phyloP scores from a whole-genome alignment of 2,329 filamentous ascomycete species.

The Blastomyces percursus region DNA sequence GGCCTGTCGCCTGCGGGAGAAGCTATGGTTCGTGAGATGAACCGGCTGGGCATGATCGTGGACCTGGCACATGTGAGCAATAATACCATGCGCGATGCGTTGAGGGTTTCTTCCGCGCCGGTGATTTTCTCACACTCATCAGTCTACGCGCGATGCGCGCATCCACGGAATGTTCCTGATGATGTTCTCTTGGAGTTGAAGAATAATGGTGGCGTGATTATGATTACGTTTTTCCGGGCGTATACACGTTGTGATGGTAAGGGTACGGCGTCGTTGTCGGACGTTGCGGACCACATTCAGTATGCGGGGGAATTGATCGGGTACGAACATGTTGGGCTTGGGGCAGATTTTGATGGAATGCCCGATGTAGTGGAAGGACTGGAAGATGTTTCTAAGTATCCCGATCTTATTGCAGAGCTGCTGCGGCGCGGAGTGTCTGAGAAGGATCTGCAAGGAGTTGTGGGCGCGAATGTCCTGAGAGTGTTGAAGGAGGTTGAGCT shows the following conservation, averaged over 20 bases:
- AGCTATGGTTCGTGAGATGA: constrained; percentile 74
- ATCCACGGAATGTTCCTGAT: constrained; percentile 84
- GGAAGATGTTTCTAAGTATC: constrained; percentile 77
- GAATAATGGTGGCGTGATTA: constrained; percentile 61
- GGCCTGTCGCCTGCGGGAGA: constrained; percentile 64
- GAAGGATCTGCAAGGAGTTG: constrained; percentile 60
- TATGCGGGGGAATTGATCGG: constrained; percentile 76
- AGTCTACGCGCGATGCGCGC: constrained; percentile 67
- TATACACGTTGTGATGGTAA: constrained; percentile 66
- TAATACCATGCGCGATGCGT: constrained; percentile 76
- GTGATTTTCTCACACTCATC: constrained; percentile 86
- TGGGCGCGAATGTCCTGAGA: constrained; percentile 68
- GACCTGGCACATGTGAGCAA: constrained; percentile 69
- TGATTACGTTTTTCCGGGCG: constrained; percentile 79
- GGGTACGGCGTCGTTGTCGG: constrained; percentile 59
- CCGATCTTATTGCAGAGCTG: constrained; percentile 64
- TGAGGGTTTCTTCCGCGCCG: constrained; percentile 67
- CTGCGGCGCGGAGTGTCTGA: constrained; percentile 64
- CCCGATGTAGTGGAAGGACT: constrained; percentile 55
- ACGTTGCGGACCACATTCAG: constrained; percentile 69
- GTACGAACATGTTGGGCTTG: constrained; percentile 77
- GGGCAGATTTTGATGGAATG: constrained; percentile 76
- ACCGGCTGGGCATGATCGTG: constrained; percentile 86
- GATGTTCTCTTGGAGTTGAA: constrained; percentile 69
- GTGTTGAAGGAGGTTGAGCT: constrained; percentile 73